Percentiles rank a stretch among this genome's conserved stretches.
phyloP scores from a whole-genome alignment of 306 rosid genomes.

The Acacia melanoxylon region DNA sequence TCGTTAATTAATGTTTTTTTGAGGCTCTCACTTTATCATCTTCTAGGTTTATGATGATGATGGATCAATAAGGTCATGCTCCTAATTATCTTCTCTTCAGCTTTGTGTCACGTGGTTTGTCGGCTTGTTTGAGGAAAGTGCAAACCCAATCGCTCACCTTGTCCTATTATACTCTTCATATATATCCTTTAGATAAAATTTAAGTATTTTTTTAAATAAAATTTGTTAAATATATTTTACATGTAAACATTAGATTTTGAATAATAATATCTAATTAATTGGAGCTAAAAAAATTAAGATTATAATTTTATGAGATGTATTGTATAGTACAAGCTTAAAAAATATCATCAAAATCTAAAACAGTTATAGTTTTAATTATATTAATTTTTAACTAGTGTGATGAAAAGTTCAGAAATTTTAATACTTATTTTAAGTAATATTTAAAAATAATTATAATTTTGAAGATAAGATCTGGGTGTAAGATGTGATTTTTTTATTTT shows the following conservation, averaged over 20 bases:
- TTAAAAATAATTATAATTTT: not conserved
- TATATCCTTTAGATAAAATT: not conserved
- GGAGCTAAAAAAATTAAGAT: not conserved
- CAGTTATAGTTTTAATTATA: not conserved
- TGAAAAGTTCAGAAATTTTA: not conserved
- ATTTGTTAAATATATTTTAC: not conserved
- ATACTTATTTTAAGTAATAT: not conserved
- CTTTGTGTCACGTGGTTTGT: slow-evolving; percentile 70
- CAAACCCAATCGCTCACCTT: slow-evolving; percentile 36
- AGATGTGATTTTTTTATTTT: not conserved
- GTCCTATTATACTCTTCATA: slow-evolving; percentile 30
- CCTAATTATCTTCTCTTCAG: slow-evolving; percentile 38
- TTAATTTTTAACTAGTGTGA: not conserved
- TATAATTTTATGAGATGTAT: no score
- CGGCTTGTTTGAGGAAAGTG: slow-evolving; percentile 57
- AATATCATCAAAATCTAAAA: not conserved
- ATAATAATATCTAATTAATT: no score
- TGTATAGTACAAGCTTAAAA: no score
- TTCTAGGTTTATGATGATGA: slow-evolving; percentile 42
- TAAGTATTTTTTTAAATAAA: not conserved
- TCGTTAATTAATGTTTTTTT: not conserved
- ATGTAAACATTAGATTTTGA: not conserved
- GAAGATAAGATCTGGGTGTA: not conserved
- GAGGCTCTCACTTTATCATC: slow-evolving; percentile 37
- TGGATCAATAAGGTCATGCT: slow-evolving; percentile 40